Base-by-base conservation (phyloP, 306 rosid genomes). In the Lupinus albus region DNA sequence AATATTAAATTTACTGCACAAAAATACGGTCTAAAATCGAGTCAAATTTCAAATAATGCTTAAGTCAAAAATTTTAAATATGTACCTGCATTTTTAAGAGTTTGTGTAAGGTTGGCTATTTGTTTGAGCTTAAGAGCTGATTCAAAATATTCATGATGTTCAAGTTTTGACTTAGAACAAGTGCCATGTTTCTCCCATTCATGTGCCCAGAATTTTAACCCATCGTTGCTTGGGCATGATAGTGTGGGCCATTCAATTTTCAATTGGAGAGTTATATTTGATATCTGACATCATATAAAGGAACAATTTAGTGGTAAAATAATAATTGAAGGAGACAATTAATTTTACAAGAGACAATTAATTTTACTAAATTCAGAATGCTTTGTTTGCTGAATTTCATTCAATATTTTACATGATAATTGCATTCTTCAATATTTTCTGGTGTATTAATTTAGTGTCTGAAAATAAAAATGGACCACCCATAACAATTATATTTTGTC, bases 151-250 rank as follows among this genome's bases (percentile, higher is more conserved):
- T 79, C 79, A 51, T 86, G 96, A 62, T 89, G 91, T 17, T 78
- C 57, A 35, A 89, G 88, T 13, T 57, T 25, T 64, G 91, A 86
- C 61, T 86, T 88, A 0, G 91, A 86, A 75, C 96, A 89, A 60
- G 93, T 89, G 1, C 96, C 96, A 68, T 89, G 96, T 69, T 89
- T 89, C 2, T 80, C 81, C 93, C 96, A 89, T 67, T 86, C 92
- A 60, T 84, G 92, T 1, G 73, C 76, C 96, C 91, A 86, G 73
- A 89, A 86, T 8, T 35, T 1, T 9, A 70, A 32, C 48, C 92
- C 92, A 58, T 25, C 15, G 68, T 80, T 61, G 51, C 96, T 86
- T 38, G 93, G 96, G 64, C 96, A 89, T 4, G 96, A 83, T 3
- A 89, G 68, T 14, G 92, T 86, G 6, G 93, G 88, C 96, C 96